phyloP scores from a whole-genome alignment of 192 early-diverging fungal species.

The Obelidium mucronatum region DNA sequence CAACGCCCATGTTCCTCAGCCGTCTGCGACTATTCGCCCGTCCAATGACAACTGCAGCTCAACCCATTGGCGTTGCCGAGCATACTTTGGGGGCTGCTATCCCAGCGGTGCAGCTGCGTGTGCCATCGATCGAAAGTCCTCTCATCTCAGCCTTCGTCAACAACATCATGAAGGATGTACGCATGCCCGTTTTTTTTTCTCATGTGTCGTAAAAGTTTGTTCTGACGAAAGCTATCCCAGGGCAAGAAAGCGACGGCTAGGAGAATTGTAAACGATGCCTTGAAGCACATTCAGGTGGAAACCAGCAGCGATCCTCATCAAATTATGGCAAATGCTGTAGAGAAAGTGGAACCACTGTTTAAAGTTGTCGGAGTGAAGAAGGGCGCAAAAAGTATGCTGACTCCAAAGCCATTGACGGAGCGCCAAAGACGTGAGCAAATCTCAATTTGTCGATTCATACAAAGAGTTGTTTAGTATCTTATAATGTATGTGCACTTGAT shows the following conservation, averaged over 20 bases:
- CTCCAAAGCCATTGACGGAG: constrained; percentile 80
- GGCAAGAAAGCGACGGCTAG: constrained; percentile 88
- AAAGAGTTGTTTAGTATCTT: too few relatives aligned
- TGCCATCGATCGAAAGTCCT: constrained; percentile 46
- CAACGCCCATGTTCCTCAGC: neutral
- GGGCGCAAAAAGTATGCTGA: constrained; percentile 82
- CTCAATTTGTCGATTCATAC: too few relatives aligned
- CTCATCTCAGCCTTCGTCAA: constrained; percentile 83
- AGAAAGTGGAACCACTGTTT: constrained; percentile 77
- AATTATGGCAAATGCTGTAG: constrained; percentile 75
- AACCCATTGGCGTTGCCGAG: neutral
- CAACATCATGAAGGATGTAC: constrained; percentile 75
- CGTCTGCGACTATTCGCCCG: neutral
- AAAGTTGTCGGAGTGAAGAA: constrained; percentile 73
- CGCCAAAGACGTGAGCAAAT: constrained; percentile 66
- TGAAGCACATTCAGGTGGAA: constrained; percentile 68
- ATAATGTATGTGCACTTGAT: neutral
- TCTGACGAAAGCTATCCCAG: too few relatives aligned
- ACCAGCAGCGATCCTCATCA: constrained; percentile 63
- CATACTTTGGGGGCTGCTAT: neutral
- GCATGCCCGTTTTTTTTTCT: neutral
- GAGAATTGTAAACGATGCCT: constrained; percentile 68
- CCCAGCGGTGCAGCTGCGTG: neutral
- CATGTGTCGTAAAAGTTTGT: too few relatives aligned
- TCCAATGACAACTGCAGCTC: neutral